Evolutionary conservation across 805 yeast genomes (phyloP).

Genomic region (Starmerella lactis-condensi): DNA sequence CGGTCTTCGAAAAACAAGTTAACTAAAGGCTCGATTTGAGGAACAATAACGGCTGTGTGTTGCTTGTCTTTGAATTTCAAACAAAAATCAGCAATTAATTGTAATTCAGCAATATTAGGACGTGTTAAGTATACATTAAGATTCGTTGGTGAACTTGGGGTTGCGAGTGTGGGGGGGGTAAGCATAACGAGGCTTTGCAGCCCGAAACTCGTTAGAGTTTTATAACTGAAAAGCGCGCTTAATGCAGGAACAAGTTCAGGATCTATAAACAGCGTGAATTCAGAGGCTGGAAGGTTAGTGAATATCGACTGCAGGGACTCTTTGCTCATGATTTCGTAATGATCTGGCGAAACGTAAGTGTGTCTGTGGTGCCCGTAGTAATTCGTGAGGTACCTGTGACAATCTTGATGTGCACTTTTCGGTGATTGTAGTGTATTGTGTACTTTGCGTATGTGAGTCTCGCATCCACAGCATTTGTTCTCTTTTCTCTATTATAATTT

Average conservation of each 20-base stretch:
- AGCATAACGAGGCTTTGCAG: constrained; percentile 35
- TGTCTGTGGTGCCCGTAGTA: too few relatives aligned
- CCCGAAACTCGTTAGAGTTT: constrained; percentile 32
- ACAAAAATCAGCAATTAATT: constrained; percentile 6
- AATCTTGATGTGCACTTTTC: too few relatives aligned
- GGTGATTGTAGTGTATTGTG: too few relatives aligned
- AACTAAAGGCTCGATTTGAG: constrained; percentile 9
- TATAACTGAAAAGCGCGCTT: constrained; percentile 39
- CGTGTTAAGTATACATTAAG: constrained; percentile 16
- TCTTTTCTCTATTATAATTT: too few relatives aligned
- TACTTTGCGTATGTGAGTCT: too few relatives aligned
- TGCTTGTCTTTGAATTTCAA: neutral
- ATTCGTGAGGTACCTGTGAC: too few relatives aligned
- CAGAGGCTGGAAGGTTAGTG: too few relatives aligned
- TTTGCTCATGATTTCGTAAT: too few relatives aligned
- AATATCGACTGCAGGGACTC: too few relatives aligned
- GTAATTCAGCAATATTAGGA: constrained; percentile 12
- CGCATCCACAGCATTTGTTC: too few relatives aligned
- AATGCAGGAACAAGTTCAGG: constrained; percentile 30
- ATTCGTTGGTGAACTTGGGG: neutral
- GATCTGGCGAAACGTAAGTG: too few relatives aligned
- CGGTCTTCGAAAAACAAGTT: constrained; percentile 21
- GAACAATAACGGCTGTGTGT: constrained; percentile 5
- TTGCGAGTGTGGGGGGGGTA: constrained; percentile 10
- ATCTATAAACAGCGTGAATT: constrained; percentile 28